Conservation (phyloP, 2,329 filamentous ascomycete genomes). For the Pseudogymnoascus sp. region DNA sequence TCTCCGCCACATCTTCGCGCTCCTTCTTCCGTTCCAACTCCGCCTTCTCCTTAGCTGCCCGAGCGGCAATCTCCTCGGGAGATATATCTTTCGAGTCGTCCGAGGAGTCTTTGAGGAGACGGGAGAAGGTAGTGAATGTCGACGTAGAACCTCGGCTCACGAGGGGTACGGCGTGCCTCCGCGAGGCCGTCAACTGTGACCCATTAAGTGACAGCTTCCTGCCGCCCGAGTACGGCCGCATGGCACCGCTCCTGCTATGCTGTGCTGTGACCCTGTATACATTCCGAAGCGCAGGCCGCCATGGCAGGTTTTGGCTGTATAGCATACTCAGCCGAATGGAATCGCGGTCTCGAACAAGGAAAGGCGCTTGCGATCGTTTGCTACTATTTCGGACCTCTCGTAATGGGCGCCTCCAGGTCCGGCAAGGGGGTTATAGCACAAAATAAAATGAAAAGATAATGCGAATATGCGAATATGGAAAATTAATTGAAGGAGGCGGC, state of each 20-base stretch:
- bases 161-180: slow-evolving; percentile 1
- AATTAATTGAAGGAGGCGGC: slow-evolving; percentile 1
- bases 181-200: slow-evolving; percentile 12
- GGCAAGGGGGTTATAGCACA: background rate
- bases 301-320: slow-evolving; percentile 55
- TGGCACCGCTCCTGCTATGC: slow-evolving; percentile 14
- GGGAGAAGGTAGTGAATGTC: slow-evolving; percentile 43
- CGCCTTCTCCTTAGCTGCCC: slow-evolving; percentile 31
- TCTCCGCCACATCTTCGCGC: slow-evolving; percentile 35
- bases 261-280: slow-evolving; percentile 18
- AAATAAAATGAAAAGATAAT: slow-evolving; percentile 3
- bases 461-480: slow-evolving; percentile 3
- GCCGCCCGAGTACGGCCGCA: slow-evolving; percentile 20
- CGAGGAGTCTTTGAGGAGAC: slow-evolving; percentile 34
- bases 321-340: slow-evolving; percentile 42
- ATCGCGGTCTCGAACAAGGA: background rate
- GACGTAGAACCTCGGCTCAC: slow-evolving; percentile 30
- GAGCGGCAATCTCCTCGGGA: slow-evolving; percentile 33
- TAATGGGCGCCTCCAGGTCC: slow-evolving; percentile 1
- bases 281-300: slow-evolving; percentile 45
- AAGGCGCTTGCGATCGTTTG: background rate
- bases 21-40: slow-evolving; percentile 29
- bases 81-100: slow-evolving; percentile 32
- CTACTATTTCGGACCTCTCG: background rate
- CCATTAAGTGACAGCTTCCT: slow-evolving; percentile 11